These are phyloP conservation scores for Aspergillus texensis DNA, from an alignment of 2,329 filamentous ascomycete genomes.

Conservation along the genomic window DNA sequence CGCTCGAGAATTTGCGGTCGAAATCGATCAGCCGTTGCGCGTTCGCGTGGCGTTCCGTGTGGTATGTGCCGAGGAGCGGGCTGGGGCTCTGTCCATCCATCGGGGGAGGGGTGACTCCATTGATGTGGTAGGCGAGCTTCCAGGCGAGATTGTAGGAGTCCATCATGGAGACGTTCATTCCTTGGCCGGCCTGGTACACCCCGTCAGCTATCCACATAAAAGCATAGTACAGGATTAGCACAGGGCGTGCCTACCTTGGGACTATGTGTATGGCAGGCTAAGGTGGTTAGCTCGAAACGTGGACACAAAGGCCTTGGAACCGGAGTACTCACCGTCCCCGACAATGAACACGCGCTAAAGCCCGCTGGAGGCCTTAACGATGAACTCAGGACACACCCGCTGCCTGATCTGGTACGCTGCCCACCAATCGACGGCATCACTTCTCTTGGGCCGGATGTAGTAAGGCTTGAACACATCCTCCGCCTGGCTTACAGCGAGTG, in stretches of 20 bases:
- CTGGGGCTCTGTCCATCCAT: too few species aligned
- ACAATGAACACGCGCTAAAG: slow-evolving; percentile 72
- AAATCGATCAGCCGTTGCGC: slow-evolving; percentile 41
- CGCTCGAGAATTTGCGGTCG: slow-evolving; percentile 38
- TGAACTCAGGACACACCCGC: slow-evolving; percentile 50
- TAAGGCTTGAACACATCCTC: slow-evolving; percentile 69
- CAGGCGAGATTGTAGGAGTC: slow-evolving; percentile 48
- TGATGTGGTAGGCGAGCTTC: slow-evolving; percentile 40
- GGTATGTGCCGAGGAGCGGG: slow-evolving; percentile 36
- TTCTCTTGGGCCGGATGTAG: slow-evolving; percentile 58
- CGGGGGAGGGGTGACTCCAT: slow-evolving; percentile 32
- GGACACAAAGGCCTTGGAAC: background rate
- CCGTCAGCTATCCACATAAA: background rate
- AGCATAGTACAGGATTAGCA: background rate
- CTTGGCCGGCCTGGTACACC: slow-evolving; percentile 62
- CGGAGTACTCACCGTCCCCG: slow-evolving; percentile 55
- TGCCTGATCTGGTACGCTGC: slow-evolving; percentile 77
- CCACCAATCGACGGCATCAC: slow-evolving; percentile 69
- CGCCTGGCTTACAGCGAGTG: slow-evolving; percentile 36
- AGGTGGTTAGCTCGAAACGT: background rate
- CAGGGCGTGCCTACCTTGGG: slow-evolving; percentile 54
- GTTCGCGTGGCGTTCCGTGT: slow-evolving; percentile 35
- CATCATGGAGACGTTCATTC: slow-evolving; percentile 77
- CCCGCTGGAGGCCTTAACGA: slow-evolving; percentile 65
- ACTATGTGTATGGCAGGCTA: slow-evolving; percentile 73